These are phyloP conservation scores for Hypoxylon crocopeplum DNA, from an alignment of 495 filamentous ascomycete genomes.

Conservation along the genomic window DNA sequence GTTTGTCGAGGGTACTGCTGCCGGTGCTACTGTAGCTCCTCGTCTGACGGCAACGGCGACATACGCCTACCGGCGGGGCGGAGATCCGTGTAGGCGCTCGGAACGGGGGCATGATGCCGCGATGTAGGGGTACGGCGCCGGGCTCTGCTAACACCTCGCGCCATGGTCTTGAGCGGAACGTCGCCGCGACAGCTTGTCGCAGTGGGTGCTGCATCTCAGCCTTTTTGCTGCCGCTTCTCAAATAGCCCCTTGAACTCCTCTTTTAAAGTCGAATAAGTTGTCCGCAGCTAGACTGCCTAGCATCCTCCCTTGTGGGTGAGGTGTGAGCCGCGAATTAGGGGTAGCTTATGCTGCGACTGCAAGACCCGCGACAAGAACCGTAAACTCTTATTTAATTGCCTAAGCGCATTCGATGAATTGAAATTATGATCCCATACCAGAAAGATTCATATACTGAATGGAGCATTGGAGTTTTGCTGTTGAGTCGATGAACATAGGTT, in stretches of 20 bases:
- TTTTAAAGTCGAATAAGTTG: background rate
- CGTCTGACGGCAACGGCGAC: background rate
- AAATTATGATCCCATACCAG: too few relatives aligned
- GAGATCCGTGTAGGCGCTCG: background rate
- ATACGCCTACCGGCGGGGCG: background rate
- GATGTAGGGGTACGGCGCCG: background rate
- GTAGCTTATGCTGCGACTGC: too few relatives aligned
- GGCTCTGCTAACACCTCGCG: background rate
- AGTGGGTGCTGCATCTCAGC: conserved; percentile 9
- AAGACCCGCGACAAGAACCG: too few relatives aligned
- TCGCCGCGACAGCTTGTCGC: background rate
- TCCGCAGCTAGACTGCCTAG: background rate
- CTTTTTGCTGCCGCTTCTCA: background rate
- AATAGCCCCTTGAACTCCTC: too few relatives aligned
- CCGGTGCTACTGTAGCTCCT: background rate
- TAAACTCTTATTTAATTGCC: too few relatives aligned
- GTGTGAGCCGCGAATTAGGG: too few relatives aligned
- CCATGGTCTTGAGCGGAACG: conserved; percentile 1
- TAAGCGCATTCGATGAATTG: too few relatives aligned
- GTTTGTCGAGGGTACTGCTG: too few relatives aligned
- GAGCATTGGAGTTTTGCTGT: too few relatives aligned
- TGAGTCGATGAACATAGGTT: too few relatives aligned
- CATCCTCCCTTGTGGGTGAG: too few relatives aligned
- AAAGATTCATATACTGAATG: too few relatives aligned
- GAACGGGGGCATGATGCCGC: background rate